Percentiles rank a stretch among this genome's conserved stretches.
Conservation (phyloP, 1,284 basidiomycete genomes). For the Leucocoprinus gongylophorus region DNA sequence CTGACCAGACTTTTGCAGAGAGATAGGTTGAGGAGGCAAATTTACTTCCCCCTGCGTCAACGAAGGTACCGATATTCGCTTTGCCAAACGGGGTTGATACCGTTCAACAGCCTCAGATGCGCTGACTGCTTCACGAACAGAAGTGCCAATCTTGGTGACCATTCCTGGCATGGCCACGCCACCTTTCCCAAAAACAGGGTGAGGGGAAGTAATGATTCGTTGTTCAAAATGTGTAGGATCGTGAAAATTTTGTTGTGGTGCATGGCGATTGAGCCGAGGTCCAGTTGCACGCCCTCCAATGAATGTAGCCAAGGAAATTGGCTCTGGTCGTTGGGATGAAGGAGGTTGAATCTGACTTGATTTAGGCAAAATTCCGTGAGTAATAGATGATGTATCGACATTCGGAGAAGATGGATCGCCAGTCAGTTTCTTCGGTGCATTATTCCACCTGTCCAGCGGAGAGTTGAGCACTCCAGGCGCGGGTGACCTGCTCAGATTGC, state of each 20-base stretch:
- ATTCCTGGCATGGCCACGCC: slow-evolving; percentile 70
- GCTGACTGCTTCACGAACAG: slow-evolving; percentile 7
- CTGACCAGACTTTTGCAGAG: slow-evolving; percentile 11
- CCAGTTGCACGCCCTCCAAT: slow-evolving; percentile 69
- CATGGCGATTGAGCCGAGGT: slow-evolving; percentile 61
- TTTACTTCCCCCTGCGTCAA: slow-evolving; percentile 12
- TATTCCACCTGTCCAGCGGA: slow-evolving; percentile 31
- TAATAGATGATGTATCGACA: slow-evolving; percentile 11
- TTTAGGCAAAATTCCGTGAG: slow-evolving; percentile 16
- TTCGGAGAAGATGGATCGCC: background rate
- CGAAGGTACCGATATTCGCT: slow-evolving; percentile 14
- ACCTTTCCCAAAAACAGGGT: slow-evolving; percentile 67
- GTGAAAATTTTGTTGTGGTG: slow-evolving; percentile 61
- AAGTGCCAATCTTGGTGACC: slow-evolving; percentile 26
- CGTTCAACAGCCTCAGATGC: slow-evolving; percentile 19
- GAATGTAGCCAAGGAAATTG: slow-evolving; percentile 68
- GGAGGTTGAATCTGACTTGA: slow-evolving; percentile 24
- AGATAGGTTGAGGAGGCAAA: slow-evolving; percentile 3
- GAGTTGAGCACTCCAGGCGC: slow-evolving; percentile 25
- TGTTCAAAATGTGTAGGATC: slow-evolving; percentile 63
- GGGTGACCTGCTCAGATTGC: slow-evolving; percentile 14
- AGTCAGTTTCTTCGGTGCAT: slow-evolving; percentile 30
- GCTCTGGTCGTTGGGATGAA: slow-evolving; percentile 28
- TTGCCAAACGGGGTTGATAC: slow-evolving; percentile 19
- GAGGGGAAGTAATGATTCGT: slow-evolving; percentile 43